A percentile compares a stretch with the other conserved stretches of the same genome.
These are phyloP conservation scores for Ogataea minuta DNA, from an alignment of 805 yeast genomes.

Conservation along the genomic window DNA sequence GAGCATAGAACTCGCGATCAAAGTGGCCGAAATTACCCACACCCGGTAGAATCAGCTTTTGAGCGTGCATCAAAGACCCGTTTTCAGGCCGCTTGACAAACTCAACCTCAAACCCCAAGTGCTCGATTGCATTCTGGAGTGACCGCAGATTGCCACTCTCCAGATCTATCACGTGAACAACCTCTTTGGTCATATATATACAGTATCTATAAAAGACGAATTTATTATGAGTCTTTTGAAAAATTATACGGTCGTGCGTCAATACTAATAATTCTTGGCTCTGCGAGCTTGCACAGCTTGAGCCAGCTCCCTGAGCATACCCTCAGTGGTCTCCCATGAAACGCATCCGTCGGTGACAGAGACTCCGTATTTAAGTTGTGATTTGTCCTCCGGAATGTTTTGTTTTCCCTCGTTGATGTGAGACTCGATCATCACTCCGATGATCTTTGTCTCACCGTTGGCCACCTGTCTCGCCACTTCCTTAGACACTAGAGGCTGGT, in stretches of 20 bases:
- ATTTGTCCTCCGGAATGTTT: slow-evolving; percentile 60
- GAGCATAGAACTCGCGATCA: slow-evolving; percentile 61
- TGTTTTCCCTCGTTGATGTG: slow-evolving; percentile 91
- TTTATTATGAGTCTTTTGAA: slow-evolving; percentile 2
- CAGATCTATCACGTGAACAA: slow-evolving; percentile 81
- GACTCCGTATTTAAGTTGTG: slow-evolving; percentile 82
- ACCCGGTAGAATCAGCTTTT: slow-evolving; percentile 80
- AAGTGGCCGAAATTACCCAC: slow-evolving; percentile 98
- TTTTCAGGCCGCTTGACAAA: slow-evolving; percentile 61
- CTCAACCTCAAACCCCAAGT: slow-evolving; percentile 66
- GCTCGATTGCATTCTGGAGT: slow-evolving; percentile 78
- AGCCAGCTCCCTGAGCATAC: slow-evolving; percentile 75
- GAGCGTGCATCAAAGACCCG: slow-evolving; percentile 46
- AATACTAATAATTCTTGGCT: slow-evolving; percentile 25
- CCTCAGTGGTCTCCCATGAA: slow-evolving; percentile 83
- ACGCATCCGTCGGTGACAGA: slow-evolving; percentile 98
- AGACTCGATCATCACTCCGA: slow-evolving; percentile 96
- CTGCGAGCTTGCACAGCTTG: slow-evolving; percentile 84
- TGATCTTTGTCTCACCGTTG: slow-evolving; percentile 73
- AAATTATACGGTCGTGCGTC: slow-evolving; percentile 10
- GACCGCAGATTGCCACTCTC: slow-evolving; percentile 94
- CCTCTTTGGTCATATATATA: slow-evolving; percentile 18
- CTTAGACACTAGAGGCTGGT: slow-evolving; percentile 90
- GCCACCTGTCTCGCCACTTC: slow-evolving; percentile 80
- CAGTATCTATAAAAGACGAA: not conserved